Conservation (phyloP, 345 rosid genomes). For the Citrus reticulata region DNA sequence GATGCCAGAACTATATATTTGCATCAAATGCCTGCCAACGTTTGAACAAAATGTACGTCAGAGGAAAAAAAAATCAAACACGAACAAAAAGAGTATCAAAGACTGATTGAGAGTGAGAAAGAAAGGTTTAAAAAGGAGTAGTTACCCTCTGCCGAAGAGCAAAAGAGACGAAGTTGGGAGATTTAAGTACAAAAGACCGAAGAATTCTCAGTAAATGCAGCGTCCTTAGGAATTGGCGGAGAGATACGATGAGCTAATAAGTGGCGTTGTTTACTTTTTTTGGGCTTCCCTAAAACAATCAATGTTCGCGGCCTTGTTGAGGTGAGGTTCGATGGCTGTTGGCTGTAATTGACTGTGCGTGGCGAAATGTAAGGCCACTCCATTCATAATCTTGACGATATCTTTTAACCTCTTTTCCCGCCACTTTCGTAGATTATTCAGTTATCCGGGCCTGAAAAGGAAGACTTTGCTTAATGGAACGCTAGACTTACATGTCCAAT, state of each 20-base stretch:
- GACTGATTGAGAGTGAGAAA: neutral
- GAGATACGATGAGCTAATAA: slow-evolving; percentile 4
- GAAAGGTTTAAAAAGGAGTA: neutral
- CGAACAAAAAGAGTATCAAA: neutral
- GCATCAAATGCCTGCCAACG: slow-evolving; percentile 6
- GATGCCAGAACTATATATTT: slow-evolving; percentile 29
- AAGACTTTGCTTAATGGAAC: neutral
- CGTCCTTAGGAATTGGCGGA: slow-evolving; percentile 18
- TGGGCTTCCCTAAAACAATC: neutral
- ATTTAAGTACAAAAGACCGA: slow-evolving; percentile 22
- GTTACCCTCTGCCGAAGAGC: slow-evolving; percentile 48
- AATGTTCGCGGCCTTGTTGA: neutral
- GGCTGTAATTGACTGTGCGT: neutral
- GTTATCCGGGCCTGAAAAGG: neutral
- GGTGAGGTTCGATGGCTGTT: neutral
- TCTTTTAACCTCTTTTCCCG: slow-evolving; percentile 10
- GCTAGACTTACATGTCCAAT: neutral
- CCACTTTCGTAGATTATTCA: neutral
- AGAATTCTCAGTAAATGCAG: slow-evolving; percentile 11
- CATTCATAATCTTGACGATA: slow-evolving; percentile 1
- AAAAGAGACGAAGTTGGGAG: slow-evolving; percentile 16
- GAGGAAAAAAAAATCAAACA: neutral
- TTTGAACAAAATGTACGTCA: neutral
- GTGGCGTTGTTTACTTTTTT: neutral
- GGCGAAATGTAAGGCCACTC: slow-evolving; percentile 20